phyloP scores from a whole-genome alignment of 371 early-diverging fungal species.

The Mucor circinelloides region DNA sequence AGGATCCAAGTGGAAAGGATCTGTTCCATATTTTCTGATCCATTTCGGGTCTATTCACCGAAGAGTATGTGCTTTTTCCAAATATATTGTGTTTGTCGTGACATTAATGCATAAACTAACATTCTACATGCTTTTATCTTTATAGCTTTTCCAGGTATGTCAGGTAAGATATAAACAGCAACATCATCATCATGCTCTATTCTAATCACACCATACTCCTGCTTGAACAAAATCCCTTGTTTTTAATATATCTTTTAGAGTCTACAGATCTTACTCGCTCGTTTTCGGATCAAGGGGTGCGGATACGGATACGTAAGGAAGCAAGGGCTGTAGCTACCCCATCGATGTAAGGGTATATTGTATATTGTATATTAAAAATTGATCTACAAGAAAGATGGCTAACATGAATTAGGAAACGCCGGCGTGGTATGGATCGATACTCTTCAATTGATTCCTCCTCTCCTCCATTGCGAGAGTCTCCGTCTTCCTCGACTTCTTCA shows the following conservation, averaged over 20 bases:
- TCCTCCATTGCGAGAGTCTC: neutral
- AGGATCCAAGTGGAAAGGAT: constrained; percentile 36
- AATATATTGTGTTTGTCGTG: constrained; percentile 2
- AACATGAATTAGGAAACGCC: constrained; percentile 13
- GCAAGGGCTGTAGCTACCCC: constrained; percentile 2
- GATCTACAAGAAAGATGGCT: neutral
- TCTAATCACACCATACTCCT: constrained; percentile 3
- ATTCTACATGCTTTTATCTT: constrained; percentile 56
- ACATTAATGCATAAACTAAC: constrained; percentile 1
- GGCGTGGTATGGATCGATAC: constrained; percentile 1
- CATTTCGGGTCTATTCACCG: constrained; percentile 81
- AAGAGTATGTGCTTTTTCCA: constrained; percentile 54
- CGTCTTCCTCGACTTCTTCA: neutral
- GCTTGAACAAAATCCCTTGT: neutral
- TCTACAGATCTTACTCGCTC: constrained; percentile 33
- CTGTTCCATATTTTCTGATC: constrained; percentile 48
- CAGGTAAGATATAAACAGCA: constrained; percentile 42
- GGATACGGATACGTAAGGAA: constrained; percentile 33
- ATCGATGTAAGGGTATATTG: constrained; percentile 9
- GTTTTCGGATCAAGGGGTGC: constrained; percentile 39
- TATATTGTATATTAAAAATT: neutral
- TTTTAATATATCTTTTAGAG: constrained; percentile 17
- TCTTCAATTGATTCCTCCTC: neutral
- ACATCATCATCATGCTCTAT: neutral
- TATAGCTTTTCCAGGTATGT: constrained; percentile 89